phyloP scores from a whole-genome alignment of 768 basidiomycete species.

The Termitomyces titanicus region DNA sequence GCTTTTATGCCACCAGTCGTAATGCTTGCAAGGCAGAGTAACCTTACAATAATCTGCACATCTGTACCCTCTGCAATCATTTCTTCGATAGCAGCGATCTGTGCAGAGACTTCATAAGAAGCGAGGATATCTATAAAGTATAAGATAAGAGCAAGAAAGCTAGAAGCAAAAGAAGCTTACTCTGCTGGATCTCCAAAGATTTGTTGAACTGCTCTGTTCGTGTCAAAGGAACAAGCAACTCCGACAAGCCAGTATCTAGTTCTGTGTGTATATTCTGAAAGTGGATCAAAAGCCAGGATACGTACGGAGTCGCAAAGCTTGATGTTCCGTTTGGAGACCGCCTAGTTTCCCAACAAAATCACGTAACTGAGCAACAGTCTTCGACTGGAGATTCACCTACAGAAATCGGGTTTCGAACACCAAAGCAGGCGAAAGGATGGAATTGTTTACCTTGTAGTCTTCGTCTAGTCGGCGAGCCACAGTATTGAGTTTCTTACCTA shows the following conservation, averaged over 20 bases:
- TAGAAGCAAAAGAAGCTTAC: constrained; percentile 36
- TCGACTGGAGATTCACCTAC: constrained; percentile 80
- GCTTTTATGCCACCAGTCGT: constrained; percentile 83
- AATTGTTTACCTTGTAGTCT: constrained; percentile 72
- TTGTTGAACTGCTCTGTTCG: constrained; percentile 86
- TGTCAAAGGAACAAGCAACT: constrained; percentile 82
- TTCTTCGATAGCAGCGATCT: constrained; percentile 87
- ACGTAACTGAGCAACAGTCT: constrained; percentile 86
- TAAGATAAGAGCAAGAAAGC: constrained; percentile 4
- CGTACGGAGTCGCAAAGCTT: constrained; percentile 85
- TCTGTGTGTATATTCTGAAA: not conserved
- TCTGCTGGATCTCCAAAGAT: constrained; percentile 94
- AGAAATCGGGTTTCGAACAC: constrained; percentile 1
- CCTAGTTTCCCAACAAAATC: constrained; percentile 96
- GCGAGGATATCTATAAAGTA: constrained; percentile 77
- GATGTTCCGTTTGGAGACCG: constrained; percentile 89
- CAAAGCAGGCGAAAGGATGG: not conserved
- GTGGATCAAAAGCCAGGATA: not conserved
- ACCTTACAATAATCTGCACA: constrained; percentile 70
- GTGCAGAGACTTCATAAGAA: constrained; percentile 78
- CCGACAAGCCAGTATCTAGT: constrained; percentile 91
- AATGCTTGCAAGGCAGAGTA: constrained; percentile 84
- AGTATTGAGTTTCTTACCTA: constrained; percentile 77
- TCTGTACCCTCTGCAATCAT: constrained; percentile 86
- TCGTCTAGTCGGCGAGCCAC: constrained; percentile 85